Percentiles rank a stretch among this genome's conserved stretches.
These are phyloP conservation scores for Acanthamoeba castellanii DNA, from an alignment of 208 protist species.

Conservation along the genomic window DNA sequence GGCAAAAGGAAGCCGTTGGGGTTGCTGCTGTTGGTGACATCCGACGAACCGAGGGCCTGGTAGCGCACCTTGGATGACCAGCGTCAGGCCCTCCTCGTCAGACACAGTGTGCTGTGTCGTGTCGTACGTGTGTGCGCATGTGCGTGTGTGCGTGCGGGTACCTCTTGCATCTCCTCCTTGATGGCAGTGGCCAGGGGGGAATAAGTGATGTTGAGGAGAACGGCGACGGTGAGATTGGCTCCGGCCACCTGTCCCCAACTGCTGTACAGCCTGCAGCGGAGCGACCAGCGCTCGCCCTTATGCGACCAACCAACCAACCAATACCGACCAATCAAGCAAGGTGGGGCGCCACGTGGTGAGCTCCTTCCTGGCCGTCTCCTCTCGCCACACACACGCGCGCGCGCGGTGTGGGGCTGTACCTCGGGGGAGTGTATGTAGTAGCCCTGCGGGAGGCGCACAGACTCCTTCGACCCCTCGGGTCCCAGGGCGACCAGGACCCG, in stretches of 20 bases:
- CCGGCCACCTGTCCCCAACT: constrained; percentile 10
- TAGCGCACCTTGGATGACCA: not conserved
- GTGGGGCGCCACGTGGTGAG: too few relatives aligned
- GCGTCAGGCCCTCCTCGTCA: too few relatives aligned
- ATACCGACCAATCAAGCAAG: too few relatives aligned
- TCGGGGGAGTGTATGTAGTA: not conserved
- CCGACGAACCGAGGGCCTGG: not conserved
- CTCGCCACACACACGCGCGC: not conserved
- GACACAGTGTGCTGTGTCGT: too few relatives aligned
- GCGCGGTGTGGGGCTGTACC: not conserved
- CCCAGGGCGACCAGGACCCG: not conserved
- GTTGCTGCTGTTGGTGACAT: not conserved
- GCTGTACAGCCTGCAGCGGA: not conserved
- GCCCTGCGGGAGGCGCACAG: not conserved
- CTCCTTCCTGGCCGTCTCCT: too few relatives aligned
- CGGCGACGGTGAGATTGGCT: not conserved
- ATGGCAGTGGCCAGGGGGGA: not conserved
- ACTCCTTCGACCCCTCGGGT: not conserved
- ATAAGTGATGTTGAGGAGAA: not conserved
- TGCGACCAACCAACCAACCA: too few relatives aligned
- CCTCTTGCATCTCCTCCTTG: not conserved
- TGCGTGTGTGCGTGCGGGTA: not conserved
- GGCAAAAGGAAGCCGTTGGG: not conserved
- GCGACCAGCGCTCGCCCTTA: not conserved
- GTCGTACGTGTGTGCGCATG: too few relatives aligned